Evolutionary conservation across 805 yeast species (phyloP).

Genomic region (Lipomyces kockii): DNA sequence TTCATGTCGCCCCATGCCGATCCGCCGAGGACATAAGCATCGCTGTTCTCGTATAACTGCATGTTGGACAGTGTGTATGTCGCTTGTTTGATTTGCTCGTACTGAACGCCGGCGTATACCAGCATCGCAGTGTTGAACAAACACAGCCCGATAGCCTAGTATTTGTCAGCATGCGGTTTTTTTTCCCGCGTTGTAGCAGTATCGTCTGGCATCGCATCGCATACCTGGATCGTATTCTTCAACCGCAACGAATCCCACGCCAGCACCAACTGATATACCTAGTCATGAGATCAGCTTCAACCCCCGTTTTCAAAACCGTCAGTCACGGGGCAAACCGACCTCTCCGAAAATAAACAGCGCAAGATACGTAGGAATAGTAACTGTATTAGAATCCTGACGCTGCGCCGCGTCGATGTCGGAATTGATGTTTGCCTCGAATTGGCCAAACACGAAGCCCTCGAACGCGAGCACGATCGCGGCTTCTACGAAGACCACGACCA

Average conservation of each 20-base stretch:
- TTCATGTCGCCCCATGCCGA: conserved; percentile 36
- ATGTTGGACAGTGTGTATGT: conserved; percentile 36
- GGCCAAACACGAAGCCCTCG: conserved; percentile 43
- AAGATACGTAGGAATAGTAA: conserved; percentile 49
- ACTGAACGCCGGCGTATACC: conserved; percentile 55
- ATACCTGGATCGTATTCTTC: conserved; percentile 48
- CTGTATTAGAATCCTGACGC: conserved; percentile 37
- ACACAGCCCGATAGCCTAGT: conserved; percentile 45
- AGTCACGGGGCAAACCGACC: conserved; percentile 15
- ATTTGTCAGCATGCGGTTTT: too few species aligned
- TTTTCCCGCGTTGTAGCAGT: not conserved
- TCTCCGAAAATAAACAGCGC: conserved; percentile 56
- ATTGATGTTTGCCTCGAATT: conserved; percentile 39
- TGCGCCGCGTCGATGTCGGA: conserved; percentile 16
- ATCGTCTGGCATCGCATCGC: not conserved
- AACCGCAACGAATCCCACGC: conserved; percentile 49
- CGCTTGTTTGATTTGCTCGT: conserved; percentile 47
- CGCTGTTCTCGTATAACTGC: conserved; percentile 23
- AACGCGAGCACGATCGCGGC: conserved; percentile 41
- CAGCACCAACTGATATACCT: conserved; percentile 50
- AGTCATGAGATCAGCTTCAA: not conserved
- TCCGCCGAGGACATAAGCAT: conserved; percentile 19
- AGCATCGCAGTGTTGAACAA: conserved; percentile 52
- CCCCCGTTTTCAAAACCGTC: too few species aligned
- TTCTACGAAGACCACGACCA: conserved; percentile 27